Evolutionary conservation across 768 basidiomycete genomes (phyloP).

Genomic region (Xerocomellus chrysenteron): DNA sequence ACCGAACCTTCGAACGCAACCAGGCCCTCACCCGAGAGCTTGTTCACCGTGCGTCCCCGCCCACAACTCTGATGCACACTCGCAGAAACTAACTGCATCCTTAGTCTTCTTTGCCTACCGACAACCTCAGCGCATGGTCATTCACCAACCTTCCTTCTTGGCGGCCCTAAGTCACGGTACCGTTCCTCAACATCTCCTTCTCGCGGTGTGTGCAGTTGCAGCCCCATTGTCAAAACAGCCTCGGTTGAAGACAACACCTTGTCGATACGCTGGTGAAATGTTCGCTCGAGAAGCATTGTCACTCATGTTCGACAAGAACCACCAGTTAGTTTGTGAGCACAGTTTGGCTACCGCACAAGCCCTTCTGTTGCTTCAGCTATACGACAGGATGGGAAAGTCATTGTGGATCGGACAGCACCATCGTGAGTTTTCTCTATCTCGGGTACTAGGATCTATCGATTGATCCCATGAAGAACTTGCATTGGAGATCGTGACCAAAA

Average conservation of each 20-base stretch:
- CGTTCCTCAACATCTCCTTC: conserved; percentile 68
- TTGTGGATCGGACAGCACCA: conserved; percentile 30
- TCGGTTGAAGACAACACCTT: conserved; percentile 52
- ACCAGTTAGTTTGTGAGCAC: conserved; percentile 57
- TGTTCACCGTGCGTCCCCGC: conserved; percentile 57
- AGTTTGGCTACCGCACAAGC: conserved; percentile 74
- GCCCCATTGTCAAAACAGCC: conserved; percentile 73
- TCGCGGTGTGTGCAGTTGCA: conserved; percentile 75
- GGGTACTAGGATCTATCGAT: conserved; percentile 3
- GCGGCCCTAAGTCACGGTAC: conserved; percentile 62
- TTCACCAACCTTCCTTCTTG: conserved; percentile 79
- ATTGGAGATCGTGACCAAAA: conserved; percentile 61
- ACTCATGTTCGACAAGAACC: conserved; percentile 71
- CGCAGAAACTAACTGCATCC: conserved; percentile 1
- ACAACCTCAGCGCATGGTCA: conserved; percentile 71
- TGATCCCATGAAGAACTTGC: conserved; percentile 50
- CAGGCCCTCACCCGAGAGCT: conserved; percentile 67
- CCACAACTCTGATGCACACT: neutral
- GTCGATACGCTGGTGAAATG: conserved; percentile 52
- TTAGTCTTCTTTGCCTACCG: conserved; percentile 82
- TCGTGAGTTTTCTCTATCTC: conserved; percentile 24
- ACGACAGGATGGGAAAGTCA: conserved; percentile 51
- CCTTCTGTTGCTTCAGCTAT: conserved; percentile 67
- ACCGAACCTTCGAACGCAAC: conserved; percentile 53
- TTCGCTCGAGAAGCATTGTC: conserved; percentile 60